These are phyloP conservation scores for Pythium coloratum DNA, from an alignment of 352 stramenopile genomes.

Conservation along the genomic window DNA sequence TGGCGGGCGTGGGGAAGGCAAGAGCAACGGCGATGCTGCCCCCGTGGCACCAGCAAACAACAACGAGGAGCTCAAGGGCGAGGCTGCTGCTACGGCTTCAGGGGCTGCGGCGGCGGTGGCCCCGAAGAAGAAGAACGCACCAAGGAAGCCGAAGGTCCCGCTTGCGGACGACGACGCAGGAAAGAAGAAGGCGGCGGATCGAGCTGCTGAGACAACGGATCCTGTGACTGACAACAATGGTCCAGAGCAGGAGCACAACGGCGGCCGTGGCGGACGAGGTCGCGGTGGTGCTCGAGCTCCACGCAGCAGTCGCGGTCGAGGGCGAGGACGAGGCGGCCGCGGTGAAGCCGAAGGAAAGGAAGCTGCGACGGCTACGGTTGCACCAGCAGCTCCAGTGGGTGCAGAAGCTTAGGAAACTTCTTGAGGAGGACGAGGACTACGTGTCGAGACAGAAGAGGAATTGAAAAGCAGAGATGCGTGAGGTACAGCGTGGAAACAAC, in stretches of 20 bases:
- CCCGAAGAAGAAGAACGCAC: conserved; percentile 16
- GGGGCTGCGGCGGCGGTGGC: background rate
- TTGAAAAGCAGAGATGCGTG: background rate
- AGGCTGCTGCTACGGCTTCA: background rate
- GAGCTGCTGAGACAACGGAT: conserved; percentile 15
- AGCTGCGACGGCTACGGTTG: background rate
- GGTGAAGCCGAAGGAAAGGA: conserved; percentile 21
- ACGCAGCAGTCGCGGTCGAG: conserved; percentile 25
- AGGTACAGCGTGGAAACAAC: background rate
- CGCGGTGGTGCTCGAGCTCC: conserved; percentile 19
- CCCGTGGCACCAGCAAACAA: background rate
- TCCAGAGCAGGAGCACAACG: background rate
- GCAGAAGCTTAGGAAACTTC: conserved; percentile 5
- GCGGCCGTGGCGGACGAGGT: conserved; percentile 22
- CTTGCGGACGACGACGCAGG: conserved; percentile 8
- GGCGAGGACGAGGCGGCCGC: conserved; percentile 40
- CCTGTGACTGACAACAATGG: background rate
- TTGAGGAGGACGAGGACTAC: background rate
- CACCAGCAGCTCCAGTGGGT: background rate
- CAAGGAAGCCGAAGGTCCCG: conserved; percentile 7
- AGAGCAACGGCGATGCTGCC: background rate
- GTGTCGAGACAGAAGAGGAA: background rate
- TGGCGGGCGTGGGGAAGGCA: conserved; percentile 14
- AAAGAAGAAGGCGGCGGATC: conserved; percentile 7
- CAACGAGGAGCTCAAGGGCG: conserved; percentile 3